Conservation (phyloP, 2,329 filamentous ascomycete species). For the Xylariaceae sp. region DNA sequence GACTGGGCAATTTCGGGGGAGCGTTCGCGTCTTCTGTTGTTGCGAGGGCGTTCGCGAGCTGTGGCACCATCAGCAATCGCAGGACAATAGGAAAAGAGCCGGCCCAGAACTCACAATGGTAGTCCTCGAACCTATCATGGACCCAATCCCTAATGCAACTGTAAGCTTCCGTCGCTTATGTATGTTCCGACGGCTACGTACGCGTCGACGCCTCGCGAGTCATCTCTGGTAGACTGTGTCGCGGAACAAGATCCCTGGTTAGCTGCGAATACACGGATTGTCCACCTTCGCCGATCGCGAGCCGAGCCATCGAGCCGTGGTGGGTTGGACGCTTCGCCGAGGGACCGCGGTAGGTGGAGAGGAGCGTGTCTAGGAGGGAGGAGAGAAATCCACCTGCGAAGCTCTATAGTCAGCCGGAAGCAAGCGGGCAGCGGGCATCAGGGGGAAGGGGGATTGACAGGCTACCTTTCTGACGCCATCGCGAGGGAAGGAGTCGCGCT, state of each 20-base stretch:
- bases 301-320: conserved; percentile 27
- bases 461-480: conserved; percentile 86
- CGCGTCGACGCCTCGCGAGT: conserved; percentile 62
- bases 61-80: conserved; percentile 5
- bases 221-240: conserved; percentile 46
- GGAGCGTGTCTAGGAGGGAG: conserved; percentile 23
- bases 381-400: conserved; percentile 26
- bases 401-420: conserved; percentile 13
- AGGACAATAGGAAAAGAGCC: neutral
- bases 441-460: conserved; percentile 18
- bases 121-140: conserved; percentile 80
- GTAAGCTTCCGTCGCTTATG: conserved; percentile 15
- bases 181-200: conserved; percentile 31
- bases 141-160: conserved; percentile 69
- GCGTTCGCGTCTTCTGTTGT: conserved; percentile 26
- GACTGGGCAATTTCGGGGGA: conserved; percentile 29
- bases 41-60: conserved; percentile 19
- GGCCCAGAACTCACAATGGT: conserved; percentile 37
- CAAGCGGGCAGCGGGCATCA: neutral
- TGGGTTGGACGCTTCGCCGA: conserved; percentile 23
- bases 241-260: conserved; percentile 42
- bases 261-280: conserved; percentile 33
- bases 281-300: conserved; percentile 27
- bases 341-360: conserved; percentile 16
- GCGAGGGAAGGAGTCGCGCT: conserved; percentile 53